Conservation (phyloP, 176 grass and related monocot species). For the bread wheat (Triticum aestivum) region DNA sequence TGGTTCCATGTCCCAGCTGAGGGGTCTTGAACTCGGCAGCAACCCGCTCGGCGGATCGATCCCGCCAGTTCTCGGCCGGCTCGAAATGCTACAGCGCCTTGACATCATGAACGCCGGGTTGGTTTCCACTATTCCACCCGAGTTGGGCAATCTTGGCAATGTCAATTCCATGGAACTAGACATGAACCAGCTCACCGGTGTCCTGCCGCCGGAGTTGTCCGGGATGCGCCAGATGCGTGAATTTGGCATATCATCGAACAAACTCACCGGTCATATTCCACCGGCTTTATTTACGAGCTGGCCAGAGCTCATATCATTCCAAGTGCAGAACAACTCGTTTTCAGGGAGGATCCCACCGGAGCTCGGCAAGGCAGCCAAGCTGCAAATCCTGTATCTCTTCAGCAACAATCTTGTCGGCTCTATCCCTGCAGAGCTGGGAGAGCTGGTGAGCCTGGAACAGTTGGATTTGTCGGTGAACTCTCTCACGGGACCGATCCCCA, state of each 20-base stretch:
- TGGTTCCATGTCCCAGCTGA: constrained; percentile 42
- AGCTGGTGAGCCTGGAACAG: neutral
- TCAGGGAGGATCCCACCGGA: constrained; percentile 23
- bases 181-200: constrained; percentile 37
- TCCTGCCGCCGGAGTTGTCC: constrained; percentile 26
- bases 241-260: constrained; percentile 48
- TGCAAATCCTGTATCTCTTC: constrained; percentile 25
- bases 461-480: constrained; percentile 47
- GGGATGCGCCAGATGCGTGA: constrained; percentile 40
- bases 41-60: constrained; percentile 45
- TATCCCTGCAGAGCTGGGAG: constrained; percentile 49
- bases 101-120: constrained; percentile 22
- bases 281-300: constrained; percentile 26
- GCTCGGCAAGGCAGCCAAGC: constrained; percentile 28
- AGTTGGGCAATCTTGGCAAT: constrained; percentile 43
- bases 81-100: constrained; percentile 43
- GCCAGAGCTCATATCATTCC: constrained; percentile 24
- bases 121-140: constrained; percentile 39
- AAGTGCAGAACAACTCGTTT: neutral
- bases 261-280: constrained; percentile 37
- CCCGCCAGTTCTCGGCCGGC: constrained; percentile 49
- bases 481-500: constrained; percentile 44
- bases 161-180: constrained; percentile 29
- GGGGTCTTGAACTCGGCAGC: constrained; percentile 42
- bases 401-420: constrained; percentile 24